Base-by-base conservation (phyloP, 257 asterid species). In the Nicotiana undulata region DNA sequence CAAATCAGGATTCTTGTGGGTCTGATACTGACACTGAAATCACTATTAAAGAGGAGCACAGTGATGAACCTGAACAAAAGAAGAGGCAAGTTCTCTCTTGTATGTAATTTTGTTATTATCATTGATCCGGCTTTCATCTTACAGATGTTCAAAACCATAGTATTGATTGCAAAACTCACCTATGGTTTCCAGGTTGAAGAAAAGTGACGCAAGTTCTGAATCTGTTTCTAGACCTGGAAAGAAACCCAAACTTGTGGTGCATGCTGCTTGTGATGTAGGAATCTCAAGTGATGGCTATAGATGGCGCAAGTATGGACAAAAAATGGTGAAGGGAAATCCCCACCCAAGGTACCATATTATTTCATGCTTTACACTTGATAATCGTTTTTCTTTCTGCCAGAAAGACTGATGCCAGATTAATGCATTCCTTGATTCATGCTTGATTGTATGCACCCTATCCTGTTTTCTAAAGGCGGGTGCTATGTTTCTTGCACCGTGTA, bases 231-330 rank as follows among this genome's bases (percentile, higher is more conserved):
- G 86, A 80, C 85, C 91, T 83, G 92, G 86, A 80, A 95, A 93
- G 92, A 93, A 95, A 85, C 89, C 92, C 58, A 92, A 95, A 77
- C 82, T 86, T 79, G 97, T 95, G 81, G 98, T 95, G 82, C 97
- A 92, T 84, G 95, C 97, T 64, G 90, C 97, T 86, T 93, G 91
- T 84, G 97, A 93, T 76, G 92, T 88, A 81, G 99, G 94, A 79
- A 89, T 93, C 81, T 92, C 99, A 77, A 97, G 95, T 80, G 99
- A 95, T 90, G 98, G 99, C 76, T 90, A 88, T 86, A 91, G 98
- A 84, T 95, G 98, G 98, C 97, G 98, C 81, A 95, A 95, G 89
- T 95, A 95, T 78, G 98, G 99, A 37, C 99, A 95, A 86, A 93
- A 95, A 87, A 93, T 91, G 97, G 99, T 95, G 75, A 95, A 93